phyloP scores from a whole-genome alignment of 495 filamentous ascomycete genomes.

The Aspergillus ostianus region DNA sequence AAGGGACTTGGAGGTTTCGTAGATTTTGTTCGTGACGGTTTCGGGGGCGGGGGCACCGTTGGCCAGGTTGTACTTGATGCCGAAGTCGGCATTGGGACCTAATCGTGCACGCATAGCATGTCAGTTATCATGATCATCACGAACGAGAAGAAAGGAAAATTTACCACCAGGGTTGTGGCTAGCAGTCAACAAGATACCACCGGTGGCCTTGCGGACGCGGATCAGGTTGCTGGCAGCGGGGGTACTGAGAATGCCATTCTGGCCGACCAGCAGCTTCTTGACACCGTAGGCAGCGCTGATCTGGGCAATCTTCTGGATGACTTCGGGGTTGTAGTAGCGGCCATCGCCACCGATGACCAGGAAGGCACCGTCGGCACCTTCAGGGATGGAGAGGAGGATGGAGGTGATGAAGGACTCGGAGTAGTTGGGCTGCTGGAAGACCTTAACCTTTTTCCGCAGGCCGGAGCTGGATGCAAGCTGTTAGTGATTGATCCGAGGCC shows the following conservation, averaged over 20 bases:
- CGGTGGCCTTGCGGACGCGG: conserved; percentile 87
- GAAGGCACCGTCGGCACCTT: conserved; percentile 82
- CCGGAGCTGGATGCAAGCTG: conserved; percentile 65
- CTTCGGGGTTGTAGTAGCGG: conserved; percentile 94
- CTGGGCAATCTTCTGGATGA: conserved; percentile 94
- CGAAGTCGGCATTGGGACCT: conserved; percentile 94
- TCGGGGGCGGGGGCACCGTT: conserved; percentile 96
- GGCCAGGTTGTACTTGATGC: conserved; percentile 98
- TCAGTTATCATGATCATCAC: not conserved
- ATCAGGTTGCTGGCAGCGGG: conserved; percentile 96
- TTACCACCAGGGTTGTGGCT: conserved; percentile 97
- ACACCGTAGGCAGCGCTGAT: conserved; percentile 96
- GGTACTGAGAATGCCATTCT: conserved; percentile 93
- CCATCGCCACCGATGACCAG: conserved; percentile 98
- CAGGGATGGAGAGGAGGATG: conserved; percentile 92
- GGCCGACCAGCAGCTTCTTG: conserved; percentile 96
- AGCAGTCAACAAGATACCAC: conserved; percentile 93
- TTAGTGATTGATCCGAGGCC: conserved; percentile 23
- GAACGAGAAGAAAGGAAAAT: conserved; percentile 18
- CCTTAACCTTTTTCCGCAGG: conserved; percentile 96
- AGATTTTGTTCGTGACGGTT: conserved; percentile 96
- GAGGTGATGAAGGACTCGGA: conserved; percentile 92
- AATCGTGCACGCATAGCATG: not conserved
- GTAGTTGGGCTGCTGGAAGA: conserved; percentile 95
- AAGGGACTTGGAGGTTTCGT: conserved; percentile 80